Evolutionary conservation across 257 asterid genomes (phyloP), one percentile per base, ranked within the genome.

Genomic region (Coffea canephora): DNA sequence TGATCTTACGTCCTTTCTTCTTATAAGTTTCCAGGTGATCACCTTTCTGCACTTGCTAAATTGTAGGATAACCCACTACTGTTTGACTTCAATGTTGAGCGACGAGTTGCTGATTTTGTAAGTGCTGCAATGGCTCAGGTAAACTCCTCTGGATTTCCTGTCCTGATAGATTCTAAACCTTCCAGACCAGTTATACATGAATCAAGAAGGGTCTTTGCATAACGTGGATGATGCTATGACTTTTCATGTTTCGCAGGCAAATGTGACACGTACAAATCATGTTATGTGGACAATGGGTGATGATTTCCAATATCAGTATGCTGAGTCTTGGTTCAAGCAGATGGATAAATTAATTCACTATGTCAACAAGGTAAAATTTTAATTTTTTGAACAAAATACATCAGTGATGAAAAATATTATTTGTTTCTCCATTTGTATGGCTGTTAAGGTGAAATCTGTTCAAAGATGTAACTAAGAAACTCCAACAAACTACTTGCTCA

Each of bases 271-370:
- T 67, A 89, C 93, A 50, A 89, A 94, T 87, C 98, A 94, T 84
- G 89, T 94, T 36, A 94, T 94, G 98, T 94, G 96, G 96, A 94
- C 98, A 31, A 94, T 94, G 98, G 98, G 98, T 65, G 94, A 94
- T 65, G 98, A 92, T 83, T 94, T 94, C 84, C 88, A 84, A 78
- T 94, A 94, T 85, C 95, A 90, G 73, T 94, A 94, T 78, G 97
- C 97, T 1, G 98, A 92, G 79, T 82, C 92, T 52, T 94, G 98
- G 98, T 94, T 94, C 91, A 94, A 90, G 87, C 90, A 94, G 82
- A 94, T 94, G 97, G 98, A 94, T 85, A 94, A 94, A 85, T 88
- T 94, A 74, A 94, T 94, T 80, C 96, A 94, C 85, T 87, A 94
- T 70, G 97, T 94, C 74, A 94, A 92, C 85, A 88, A 84, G 98